Conservation (phyloP, 345 rosid species). For the Litchi chinensis region DNA sequence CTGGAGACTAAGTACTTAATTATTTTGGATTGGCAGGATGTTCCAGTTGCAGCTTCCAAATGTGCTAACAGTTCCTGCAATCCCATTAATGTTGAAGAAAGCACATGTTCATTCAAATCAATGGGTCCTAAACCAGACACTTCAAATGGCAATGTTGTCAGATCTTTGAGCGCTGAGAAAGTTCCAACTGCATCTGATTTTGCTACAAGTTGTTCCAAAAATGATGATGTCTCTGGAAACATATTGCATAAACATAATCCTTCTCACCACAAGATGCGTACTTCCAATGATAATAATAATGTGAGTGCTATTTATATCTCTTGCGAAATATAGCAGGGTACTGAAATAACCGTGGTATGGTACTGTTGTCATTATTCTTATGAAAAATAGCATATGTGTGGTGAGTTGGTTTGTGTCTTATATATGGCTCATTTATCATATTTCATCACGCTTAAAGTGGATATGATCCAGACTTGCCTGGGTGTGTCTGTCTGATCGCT, state of each 20-base stretch:
- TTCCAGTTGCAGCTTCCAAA: slow-evolving; percentile 33
- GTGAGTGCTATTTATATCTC: slow-evolving; percentile 41
- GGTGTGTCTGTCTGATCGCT: slow-evolving; percentile 14
- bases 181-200: slow-evolving; percentile 36
- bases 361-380: neutral
- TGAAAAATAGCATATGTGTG: neutral
- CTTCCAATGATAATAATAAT: slow-evolving; percentile 38
- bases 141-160: slow-evolving; percentile 40
- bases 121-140: slow-evolving; percentile 37
- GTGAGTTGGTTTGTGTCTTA: neutral
- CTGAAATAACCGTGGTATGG: neutral
- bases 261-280: slow-evolving; percentile 43
- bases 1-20: slow-evolving; percentile 17
- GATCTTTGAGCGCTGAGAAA: slow-evolving; percentile 42
- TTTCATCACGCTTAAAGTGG: neutral
- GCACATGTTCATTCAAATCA: slow-evolving; percentile 59
- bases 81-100: slow-evolving; percentile 66
- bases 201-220: slow-evolving; percentile 54
- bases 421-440: neutral
- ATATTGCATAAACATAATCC: slow-evolving; percentile 32
- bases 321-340: neutral
- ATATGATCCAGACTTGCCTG: neutral
- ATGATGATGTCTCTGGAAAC: slow-evolving; percentile 48
- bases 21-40: slow-evolving; percentile 41
- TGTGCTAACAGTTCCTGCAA: slow-evolving; percentile 38